Base-by-base conservation (phyloP, 176 grass and related monocot genomes). In the Chloris gayana region DNA sequence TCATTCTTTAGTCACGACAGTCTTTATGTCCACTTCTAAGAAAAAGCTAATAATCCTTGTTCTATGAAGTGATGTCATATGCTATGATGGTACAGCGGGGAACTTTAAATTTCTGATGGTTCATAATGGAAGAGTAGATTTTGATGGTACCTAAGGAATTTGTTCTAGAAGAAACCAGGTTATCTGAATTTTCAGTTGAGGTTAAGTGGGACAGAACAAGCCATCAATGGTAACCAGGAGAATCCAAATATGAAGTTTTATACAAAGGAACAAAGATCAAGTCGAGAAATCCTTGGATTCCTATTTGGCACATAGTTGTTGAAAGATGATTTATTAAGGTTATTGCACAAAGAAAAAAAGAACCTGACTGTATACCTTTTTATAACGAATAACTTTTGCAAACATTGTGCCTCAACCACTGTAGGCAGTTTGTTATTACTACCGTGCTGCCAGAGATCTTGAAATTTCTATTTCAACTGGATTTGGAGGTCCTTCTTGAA, bases 221-320 rank as follows among this genome's bases (percentile, higher is more conserved):
- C 47, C 47, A 50, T 5, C 46, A 21, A 53, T 47, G 12, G 14
- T 15, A 54, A 61, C n/a, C 45, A 24, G 31, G 17, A 35, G 24
- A 46, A 64, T 11, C 4, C 21, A 22, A 5, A 78, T 50, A 6
- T 32, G 27, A 45, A 24, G 7, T 38, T 69, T 76, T 45, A 58
- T 76, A 63, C 82, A 46, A 84, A 51, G 51, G 60, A 77, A 22
- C 51, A 84, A 77, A 66, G 39, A 50, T 41, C 39, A 51, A 51
- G 53, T 39, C 37, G 38, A 41, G 64, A n/a, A 60, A 21, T 25
- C 51, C 9, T 38, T 22, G 26, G 13, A 14, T 27, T 15, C 37
- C 18, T 46, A 25, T 13, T 70, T 18, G 61, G 14, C 29, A 15
- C 15, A 58, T 58, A 12, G 14, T 10, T 57, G 21, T 24, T 57